Evolutionary conservation across 1,284 basidiomycete genomes (phyloP).

Genomic region (Cystobasidium pallidum): DNA sequence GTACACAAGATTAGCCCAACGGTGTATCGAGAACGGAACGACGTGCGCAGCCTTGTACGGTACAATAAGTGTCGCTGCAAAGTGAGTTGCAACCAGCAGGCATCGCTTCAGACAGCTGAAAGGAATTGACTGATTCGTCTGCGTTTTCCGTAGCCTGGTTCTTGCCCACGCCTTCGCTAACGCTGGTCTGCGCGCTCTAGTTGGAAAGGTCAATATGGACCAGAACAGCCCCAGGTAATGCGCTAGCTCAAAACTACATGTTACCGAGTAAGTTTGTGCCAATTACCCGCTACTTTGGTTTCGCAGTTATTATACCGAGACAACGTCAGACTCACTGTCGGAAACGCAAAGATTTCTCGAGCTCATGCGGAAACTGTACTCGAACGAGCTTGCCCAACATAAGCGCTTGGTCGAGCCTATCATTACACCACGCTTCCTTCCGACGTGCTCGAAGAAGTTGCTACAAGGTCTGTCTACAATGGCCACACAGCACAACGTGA

Average conservation of each 20-base stretch:
- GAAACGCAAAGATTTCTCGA: slow-evolving; percentile 66
- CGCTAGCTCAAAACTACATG: not conserved
- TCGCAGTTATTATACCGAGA: slow-evolving; percentile 69
- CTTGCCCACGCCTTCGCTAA: slow-evolving; percentile 71
- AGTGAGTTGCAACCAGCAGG: slow-evolving; percentile 61
- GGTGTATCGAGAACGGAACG: slow-evolving; percentile 72
- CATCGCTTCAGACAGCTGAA: not conserved
- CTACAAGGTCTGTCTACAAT: slow-evolving; percentile 66
- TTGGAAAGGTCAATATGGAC: slow-evolving; percentile 86
- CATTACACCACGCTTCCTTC: slow-evolving; percentile 79
- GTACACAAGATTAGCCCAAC: slow-evolving; percentile 66
- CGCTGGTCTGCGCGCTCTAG: slow-evolving; percentile 73
- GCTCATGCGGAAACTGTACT: slow-evolving; percentile 59
- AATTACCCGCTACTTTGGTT: too few relatives aligned
- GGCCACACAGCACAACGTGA: slow-evolving; percentile 59
- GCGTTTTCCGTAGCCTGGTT: slow-evolving; percentile 63
- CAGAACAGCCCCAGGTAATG: slow-evolving; percentile 22
- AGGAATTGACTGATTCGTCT: not conserved
- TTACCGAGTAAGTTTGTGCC: too few relatives aligned
- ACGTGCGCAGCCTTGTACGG: slow-evolving; percentile 76
- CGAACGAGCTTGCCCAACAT: slow-evolving; percentile 59
- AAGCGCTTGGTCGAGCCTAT: slow-evolving; percentile 70
- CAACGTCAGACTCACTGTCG: slow-evolving; percentile 60
- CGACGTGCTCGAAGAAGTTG: slow-evolving; percentile 72
- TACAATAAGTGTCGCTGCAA: slow-evolving; percentile 75